Conservation (phyloP, 257 asterid species). For the Lycium barbarum region DNA sequence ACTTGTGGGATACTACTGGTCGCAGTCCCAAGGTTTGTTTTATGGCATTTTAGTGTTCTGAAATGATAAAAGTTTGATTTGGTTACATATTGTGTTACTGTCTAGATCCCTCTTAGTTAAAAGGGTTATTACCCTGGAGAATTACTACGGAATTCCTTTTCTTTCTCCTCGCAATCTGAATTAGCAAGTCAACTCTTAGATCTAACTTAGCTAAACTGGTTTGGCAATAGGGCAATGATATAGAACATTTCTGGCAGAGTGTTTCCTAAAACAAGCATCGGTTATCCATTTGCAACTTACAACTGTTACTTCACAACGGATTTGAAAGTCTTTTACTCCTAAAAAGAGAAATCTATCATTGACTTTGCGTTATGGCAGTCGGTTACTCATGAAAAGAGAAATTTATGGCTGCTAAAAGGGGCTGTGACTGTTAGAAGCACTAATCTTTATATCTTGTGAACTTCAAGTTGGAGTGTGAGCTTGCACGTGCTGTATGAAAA, state of each 20-base stretch:
- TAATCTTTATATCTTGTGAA: background rate
- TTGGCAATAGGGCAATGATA: background rate
- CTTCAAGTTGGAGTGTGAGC: background rate
- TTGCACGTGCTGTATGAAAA: background rate
- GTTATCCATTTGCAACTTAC: constrained; percentile 12
- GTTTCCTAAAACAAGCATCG: background rate
- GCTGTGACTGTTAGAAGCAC: background rate
- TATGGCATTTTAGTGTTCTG: constrained; percentile 21
- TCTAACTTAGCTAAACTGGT: background rate
- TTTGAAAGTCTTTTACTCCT: background rate
- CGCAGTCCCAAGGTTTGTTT: constrained; percentile 87
- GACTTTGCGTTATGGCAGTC: background rate
- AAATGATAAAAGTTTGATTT: constrained; percentile 31
- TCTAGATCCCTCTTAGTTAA: constrained; percentile 11
- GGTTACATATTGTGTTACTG: background rate
- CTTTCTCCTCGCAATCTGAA: background rate
- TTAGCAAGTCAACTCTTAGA: background rate
- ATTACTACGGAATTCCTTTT: background rate
- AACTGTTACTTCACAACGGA: background rate
- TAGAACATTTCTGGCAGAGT: background rate
- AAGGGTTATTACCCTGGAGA: background rate
- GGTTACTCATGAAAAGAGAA: background rate
- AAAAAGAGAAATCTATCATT: background rate
- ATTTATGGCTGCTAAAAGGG: background rate
- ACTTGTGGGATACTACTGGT: constrained; percentile 96